Conservation (phyloP, 108 stramenopile species). For the Fistulifera solaris region DNA sequence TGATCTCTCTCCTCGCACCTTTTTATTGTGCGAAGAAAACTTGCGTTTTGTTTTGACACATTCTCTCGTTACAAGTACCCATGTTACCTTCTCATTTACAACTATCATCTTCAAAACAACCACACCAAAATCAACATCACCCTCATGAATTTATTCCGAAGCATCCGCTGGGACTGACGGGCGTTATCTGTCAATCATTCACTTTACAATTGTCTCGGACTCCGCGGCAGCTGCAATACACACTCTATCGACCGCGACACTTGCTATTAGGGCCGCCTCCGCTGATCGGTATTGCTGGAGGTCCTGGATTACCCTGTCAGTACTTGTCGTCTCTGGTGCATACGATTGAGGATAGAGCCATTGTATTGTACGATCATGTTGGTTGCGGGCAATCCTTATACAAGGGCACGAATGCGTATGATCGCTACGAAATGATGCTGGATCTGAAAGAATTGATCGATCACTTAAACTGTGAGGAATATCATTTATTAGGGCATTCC, state of each 20-base stretch:
- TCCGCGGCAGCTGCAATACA: slow-evolving; percentile 11
- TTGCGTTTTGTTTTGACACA: too few species aligned
- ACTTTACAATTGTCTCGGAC: slow-evolving; percentile 8
- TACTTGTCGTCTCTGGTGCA: slow-evolving; percentile 52
- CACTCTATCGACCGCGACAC: slow-evolving; percentile 36
- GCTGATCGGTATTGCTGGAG: slow-evolving; percentile 56
- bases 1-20: too few species aligned
- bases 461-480: slow-evolving; percentile 22
- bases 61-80: too few species aligned
- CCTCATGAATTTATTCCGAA: too few species aligned
- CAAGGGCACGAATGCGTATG: background rate
- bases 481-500: slow-evolving; percentile 44
- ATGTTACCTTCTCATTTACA: too few species aligned
- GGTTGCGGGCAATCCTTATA: slow-evolving; percentile 36
- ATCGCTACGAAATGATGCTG: slow-evolving; percentile 12
- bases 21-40: too few species aligned
- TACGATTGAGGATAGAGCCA: slow-evolving; percentile 33
- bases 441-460: slow-evolving; percentile 28
- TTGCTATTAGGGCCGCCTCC: slow-evolving; percentile 20
- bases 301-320: slow-evolving; percentile 55
- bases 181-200: slow-evolving; percentile 26
- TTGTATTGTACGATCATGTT: slow-evolving; percentile 43
- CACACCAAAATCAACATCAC: too few species aligned
- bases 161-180: slow-evolving; percentile 30
- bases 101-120: too few species aligned